Evolutionary conservation across 176 grass and related monocot genomes (phyloP).

Genomic region (Bolboschoenus planiculmis): DNA sequence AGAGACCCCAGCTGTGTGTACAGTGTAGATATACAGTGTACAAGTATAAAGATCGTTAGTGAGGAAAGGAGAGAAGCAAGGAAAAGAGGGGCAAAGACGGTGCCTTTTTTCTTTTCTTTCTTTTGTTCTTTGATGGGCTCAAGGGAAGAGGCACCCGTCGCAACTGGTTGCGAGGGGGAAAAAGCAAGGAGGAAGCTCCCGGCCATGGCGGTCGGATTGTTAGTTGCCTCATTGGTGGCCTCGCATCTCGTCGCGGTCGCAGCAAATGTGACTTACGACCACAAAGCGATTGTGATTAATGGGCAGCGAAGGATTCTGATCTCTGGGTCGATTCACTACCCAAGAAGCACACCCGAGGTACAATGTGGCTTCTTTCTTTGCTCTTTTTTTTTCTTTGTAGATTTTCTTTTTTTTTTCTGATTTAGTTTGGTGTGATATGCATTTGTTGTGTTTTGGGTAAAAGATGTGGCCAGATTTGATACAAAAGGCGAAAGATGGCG

Average conservation of each 20-base stretch:
- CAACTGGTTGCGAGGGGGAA: constrained; percentile 16
- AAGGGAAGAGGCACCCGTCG: neutral
- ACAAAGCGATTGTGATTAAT: constrained; percentile 73
- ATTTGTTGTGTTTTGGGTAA: constrained; percentile 19
- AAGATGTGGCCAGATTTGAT: constrained; percentile 99
- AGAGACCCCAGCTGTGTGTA: neutral
- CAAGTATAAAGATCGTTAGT: neutral
- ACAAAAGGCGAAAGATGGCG: constrained; percentile 94
- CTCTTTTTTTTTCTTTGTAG: neutral
- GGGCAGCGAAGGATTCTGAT: constrained; percentile 90
- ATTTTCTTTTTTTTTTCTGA: neutral
- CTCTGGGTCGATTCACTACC: constrained; percentile 99
- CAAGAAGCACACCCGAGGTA: constrained; percentile 87
- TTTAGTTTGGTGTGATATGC: neutral
- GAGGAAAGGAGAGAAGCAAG: constrained; percentile 36
- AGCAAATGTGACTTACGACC: constrained; percentile 72
- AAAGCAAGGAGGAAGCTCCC: constrained; percentile 8
- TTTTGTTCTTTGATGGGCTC: constrained; percentile 6
- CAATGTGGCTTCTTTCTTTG: neutral
- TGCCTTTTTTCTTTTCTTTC: constrained; percentile 27
- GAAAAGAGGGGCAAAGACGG: constrained; percentile 34
- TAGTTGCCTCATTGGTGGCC: constrained; percentile 11
- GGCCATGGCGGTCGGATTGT: neutral
- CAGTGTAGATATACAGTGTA: neutral
- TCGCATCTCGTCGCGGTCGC: constrained; percentile 18